Percentiles rank a stretch among this genome's conserved stretches.
Conservation (phyloP, 2,329 filamentous ascomycete species). For the Exophiala sp. region DNA sequence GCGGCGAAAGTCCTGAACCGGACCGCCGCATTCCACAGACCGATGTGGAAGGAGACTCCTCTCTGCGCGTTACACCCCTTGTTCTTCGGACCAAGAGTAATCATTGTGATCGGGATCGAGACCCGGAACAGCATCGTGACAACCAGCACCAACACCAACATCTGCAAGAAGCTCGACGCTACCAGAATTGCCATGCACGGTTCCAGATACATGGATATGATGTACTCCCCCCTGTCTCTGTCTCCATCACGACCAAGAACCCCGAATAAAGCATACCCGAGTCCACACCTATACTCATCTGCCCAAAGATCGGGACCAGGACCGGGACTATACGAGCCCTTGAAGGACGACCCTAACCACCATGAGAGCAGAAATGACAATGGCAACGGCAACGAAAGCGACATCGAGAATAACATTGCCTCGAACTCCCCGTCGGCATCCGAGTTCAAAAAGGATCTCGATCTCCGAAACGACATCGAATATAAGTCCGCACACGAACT, state of each 20-base stretch:
- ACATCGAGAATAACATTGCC: neutral
- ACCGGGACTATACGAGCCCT: neutral
- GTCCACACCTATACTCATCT: neutral
- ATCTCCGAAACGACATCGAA: neutral
- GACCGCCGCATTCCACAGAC: neutral
- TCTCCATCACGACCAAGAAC: neutral
- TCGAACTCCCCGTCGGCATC: neutral
- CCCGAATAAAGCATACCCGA: neutral
- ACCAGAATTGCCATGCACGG: neutral
- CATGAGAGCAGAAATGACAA: neutral
- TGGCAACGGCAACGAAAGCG: neutral
- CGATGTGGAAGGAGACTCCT: neutral
- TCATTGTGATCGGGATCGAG: neutral
- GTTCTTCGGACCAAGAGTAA: neutral
- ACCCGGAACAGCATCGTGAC: neutral
- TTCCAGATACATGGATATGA: neutral
- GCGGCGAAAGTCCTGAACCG: constrained; percentile 18
- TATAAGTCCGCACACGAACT: neutral
- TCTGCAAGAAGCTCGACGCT: neutral
- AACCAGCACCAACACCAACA: neutral
- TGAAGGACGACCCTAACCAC: neutral
- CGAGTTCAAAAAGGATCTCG: constrained; percentile 1
- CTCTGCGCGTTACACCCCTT: neutral
- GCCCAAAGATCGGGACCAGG: neutral
- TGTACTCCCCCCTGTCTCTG: no score